Evolutionary conservation across 208 protist species (phyloP), one percentile per base, ranked within the genome.

Genomic region (Acanthamoeba triangularis): DNA sequence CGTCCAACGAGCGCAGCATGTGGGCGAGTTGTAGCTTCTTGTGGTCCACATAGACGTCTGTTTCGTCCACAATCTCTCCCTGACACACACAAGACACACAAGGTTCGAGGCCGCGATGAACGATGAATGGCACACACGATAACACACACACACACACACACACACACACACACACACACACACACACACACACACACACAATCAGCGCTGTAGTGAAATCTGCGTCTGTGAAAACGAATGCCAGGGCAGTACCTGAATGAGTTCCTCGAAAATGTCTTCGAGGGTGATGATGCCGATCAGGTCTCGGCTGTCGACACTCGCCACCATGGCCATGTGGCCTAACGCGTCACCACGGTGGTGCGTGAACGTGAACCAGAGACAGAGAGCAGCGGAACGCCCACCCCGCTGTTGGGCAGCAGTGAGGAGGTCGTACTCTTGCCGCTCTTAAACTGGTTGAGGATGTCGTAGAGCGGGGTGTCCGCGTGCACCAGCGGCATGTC

Each of bases 191-290:
- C n/a, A n/a, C n/a, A n/a, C n/a, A n/a, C n/a, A n/a, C n/a, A n/a
- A n/a, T n/a, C n/a, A n/a, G n/a, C n/a, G n/a, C n/a, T n/a, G n/a
- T n/a, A n/a, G n/a, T n/a, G n/a, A n/a, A n/a, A n/a, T n/a, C n/a
- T n/a, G n/a, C n/a, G n/a, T n/a, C n/a, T n/a, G n/a, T n/a, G n/a
- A n/a, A n/a, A n/a, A n/a, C n/a, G n/a, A n/a, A n/a, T n/a, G n/a
- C n/a, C n/a, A n/a, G 37, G 37, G 37, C 37, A 41, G 37, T 41
- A 41, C 96, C 49, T 97, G 63, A 28, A 97, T 96, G 78, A 97
- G 93, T 88, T 97, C 94, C 78, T 96, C 96, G 49, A 98, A 95
- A 35, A 98, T 78, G 88, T 98, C 96, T 69, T 97, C 96, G 23
- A 98, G 69, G 16, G 96, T 97, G 23, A 98, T 94, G 49, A 98